These are phyloP conservation scores for Zygosaccharomyces gambellarensis DNA, from an alignment of 805 yeast genomes.

Conservation along the genomic window DNA sequence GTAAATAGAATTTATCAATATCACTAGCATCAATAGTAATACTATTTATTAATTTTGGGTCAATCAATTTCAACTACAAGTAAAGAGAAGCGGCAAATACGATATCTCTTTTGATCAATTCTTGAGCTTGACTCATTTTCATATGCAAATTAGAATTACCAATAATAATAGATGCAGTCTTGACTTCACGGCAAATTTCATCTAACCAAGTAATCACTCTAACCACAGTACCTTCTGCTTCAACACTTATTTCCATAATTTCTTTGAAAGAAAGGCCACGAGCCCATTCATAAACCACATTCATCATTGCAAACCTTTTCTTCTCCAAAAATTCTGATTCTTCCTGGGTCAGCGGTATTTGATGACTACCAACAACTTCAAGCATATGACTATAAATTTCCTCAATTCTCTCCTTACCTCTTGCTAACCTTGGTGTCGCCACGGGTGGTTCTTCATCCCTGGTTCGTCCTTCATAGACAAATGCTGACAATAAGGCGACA, in stretches of 20 bases:
- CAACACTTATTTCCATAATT: slow-evolving; percentile 82
- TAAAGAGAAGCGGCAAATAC: slow-evolving; percentile 95
- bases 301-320: slow-evolving; percentile 83
- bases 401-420: slow-evolving; percentile 60
- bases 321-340: slow-evolving; percentile 80
- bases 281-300: slow-evolving; percentile 98
- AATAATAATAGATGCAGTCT: slow-evolving; percentile 86
- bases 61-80: slow-evolving; percentile 30
- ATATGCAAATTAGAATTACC: slow-evolving; percentile 89
- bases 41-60: neutral
- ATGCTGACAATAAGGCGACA: slow-evolving; percentile 87
- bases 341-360: slow-evolving; percentile 73
- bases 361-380: slow-evolving; percentile 57
- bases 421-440: slow-evolving; percentile 75
- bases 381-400: slow-evolving; percentile 64
- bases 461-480: slow-evolving; percentile 81
- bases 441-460: slow-evolving; percentile 55
- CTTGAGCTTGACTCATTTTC: slow-evolving; percentile 90
- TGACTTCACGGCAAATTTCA: slow-evolving; percentile 92
- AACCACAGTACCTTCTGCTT: slow-evolving; percentile 95
- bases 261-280: slow-evolving; percentile 87
- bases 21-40: neutral
- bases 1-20: neutral
- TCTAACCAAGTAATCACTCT: slow-evolving; percentile 91
- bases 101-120: slow-evolving; percentile 90